phyloP scores from a whole-genome alignment of 1,284 basidiomycete genomes.

The Agaricales sp. region DNA sequence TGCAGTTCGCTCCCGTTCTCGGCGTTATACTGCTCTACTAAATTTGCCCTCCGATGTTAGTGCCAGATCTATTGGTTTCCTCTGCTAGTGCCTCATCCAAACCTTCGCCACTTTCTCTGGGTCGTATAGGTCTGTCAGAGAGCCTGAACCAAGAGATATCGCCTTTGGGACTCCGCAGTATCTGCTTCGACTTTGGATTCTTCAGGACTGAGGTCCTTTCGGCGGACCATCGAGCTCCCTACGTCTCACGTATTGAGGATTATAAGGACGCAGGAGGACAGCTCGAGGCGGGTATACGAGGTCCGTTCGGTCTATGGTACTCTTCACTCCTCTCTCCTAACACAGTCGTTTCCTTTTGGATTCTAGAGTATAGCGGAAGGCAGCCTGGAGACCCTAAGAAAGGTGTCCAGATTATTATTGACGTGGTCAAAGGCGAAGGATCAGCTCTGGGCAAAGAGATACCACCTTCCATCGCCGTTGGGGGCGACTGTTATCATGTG shows the following conservation, averaged over 20 bases:
- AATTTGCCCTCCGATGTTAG: constrained; percentile 26
- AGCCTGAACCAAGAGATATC: background rate
- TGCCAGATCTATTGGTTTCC: background rate
- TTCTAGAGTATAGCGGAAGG: constrained; percentile 20
- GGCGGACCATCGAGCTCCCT: background rate
- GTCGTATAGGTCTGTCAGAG: background rate
- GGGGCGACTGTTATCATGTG: constrained; percentile 17
- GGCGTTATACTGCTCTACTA: constrained; percentile 26
- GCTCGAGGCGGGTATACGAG: background rate
- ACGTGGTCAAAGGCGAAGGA: constrained; percentile 23
- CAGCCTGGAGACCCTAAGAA: constrained; percentile 26
- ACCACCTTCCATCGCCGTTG: constrained; percentile 17
- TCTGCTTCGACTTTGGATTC: background rate
- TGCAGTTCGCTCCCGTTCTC: constrained; percentile 17
- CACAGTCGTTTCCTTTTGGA: background rate
- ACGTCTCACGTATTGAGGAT: background rate
- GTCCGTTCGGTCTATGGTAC: background rate
- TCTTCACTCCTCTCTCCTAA: background rate
- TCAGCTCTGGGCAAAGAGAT: constrained; percentile 19
- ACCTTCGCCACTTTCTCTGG: too few species aligned
- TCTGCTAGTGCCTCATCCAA: too few species aligned
- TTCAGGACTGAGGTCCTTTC: background rate
- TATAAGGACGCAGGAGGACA: background rate
- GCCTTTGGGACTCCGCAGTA: background rate
- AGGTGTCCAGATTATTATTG: constrained; percentile 21